These are phyloP conservation scores for Chlorella ohadii DNA, from an alignment of 139 green algal species.

Conservation along the genomic window DNA sequence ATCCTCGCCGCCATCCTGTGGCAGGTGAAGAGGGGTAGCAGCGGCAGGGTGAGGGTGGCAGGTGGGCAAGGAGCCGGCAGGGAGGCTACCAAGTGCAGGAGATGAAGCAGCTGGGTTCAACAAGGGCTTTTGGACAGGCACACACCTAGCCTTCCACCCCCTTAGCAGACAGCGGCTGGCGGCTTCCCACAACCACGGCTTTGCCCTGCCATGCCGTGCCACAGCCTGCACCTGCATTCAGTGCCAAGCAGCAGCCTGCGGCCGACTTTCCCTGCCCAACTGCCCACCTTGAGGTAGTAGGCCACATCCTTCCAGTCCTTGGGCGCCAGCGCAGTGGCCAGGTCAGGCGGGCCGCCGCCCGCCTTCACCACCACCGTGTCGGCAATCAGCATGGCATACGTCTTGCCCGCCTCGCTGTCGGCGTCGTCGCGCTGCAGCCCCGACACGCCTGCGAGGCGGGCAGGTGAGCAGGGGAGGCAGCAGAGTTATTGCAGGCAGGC, in stretches of 20 bases:
- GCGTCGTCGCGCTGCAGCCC: constrained; percentile 30
- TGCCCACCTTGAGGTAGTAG: constrained; percentile 66
- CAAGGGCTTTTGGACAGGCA: too few species aligned
- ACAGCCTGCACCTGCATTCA: background rate
- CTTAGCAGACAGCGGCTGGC: too few species aligned
- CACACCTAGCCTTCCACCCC: too few species aligned
- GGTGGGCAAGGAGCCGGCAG: background rate
- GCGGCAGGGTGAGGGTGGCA: background rate
- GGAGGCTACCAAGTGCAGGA: too few species aligned
- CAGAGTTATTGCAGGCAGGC: background rate
- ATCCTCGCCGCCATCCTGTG: constrained; percentile 55
- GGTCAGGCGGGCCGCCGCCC: constrained; percentile 60
- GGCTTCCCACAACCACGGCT: too few species aligned
- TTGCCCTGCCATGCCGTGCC: too few species aligned
- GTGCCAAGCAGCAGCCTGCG: too few species aligned
- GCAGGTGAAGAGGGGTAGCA: background rate
- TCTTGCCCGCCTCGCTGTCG: constrained; percentile 27
- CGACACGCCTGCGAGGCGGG: constrained; percentile 31
- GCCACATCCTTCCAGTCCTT: constrained; percentile 74
- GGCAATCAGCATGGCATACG: constrained; percentile 82
- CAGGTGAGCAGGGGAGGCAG: background rate
- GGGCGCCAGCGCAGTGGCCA: constrained; percentile 61
- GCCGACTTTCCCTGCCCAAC: background rate
- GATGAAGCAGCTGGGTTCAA: too few species aligned
- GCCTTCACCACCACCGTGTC: constrained; percentile 88